Evolutionary conservation across 108 stramenopile genomes (phyloP).

Genomic region (Mayamaea pseudoterrestris): DNA sequence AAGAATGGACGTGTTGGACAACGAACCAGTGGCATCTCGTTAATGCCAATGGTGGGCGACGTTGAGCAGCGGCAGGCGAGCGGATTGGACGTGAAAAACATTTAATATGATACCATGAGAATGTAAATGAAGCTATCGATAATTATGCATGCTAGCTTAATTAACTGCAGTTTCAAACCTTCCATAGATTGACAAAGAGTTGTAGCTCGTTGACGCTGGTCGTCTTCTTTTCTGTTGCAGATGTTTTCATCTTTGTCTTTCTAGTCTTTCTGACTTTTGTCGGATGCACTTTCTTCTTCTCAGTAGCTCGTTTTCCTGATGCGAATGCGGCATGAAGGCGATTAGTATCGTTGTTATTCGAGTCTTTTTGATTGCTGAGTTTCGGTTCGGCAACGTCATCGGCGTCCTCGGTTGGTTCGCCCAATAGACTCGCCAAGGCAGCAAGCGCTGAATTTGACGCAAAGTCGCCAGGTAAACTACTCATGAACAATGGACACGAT

Average conservation of each 20-base stretch:
- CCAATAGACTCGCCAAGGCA: conserved; percentile 58
- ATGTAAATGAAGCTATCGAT: too few species aligned
- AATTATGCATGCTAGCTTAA: too few species aligned
- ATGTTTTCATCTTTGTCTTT: too few species aligned
- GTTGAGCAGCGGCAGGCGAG: conserved; percentile 14
- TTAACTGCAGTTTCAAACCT: too few species aligned
- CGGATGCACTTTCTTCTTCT: too few species aligned
- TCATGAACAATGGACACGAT: conserved; percentile 76
- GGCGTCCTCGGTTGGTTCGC: conserved; percentile 17
- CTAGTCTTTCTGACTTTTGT: too few species aligned
- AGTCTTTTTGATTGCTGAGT: too few species aligned
- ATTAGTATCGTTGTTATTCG: too few species aligned
- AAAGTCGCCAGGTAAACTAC: conserved; percentile 50
- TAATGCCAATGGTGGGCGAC: conserved; percentile 19
- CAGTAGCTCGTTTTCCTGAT: too few species aligned
- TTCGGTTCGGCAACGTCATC: neutral
- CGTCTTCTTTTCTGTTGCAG: conserved; percentile 5
- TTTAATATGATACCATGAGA: too few species aligned
- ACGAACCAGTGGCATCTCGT: conserved; percentile 17
- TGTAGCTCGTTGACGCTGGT: conserved; percentile 54
- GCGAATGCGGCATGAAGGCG: too few species aligned
- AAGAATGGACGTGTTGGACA: conserved; percentile 32
- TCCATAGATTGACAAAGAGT: conserved; percentile 77
- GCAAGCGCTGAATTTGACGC: conserved; percentile 40
- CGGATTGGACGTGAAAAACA: conserved; percentile 29